Evolutionary conservation across 768 basidiomycete genomes (phyloP).

Genomic region (Trametes meyenii): DNA sequence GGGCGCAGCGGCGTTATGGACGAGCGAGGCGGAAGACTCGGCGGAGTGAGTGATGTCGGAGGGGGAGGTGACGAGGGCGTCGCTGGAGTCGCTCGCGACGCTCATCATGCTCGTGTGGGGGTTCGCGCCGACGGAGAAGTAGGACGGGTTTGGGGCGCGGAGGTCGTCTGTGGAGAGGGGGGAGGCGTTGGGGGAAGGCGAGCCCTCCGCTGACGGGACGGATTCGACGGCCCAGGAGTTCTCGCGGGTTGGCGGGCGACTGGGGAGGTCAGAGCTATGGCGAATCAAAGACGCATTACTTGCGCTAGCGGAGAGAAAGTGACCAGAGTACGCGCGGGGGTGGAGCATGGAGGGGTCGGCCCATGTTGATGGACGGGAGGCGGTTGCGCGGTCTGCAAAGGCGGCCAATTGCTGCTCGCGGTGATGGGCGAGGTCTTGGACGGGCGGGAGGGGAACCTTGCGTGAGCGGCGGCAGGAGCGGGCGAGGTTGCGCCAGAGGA

Average conservation of each 20-base stretch:
- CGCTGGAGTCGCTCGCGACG: constrained; percentile 9
- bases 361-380: constrained; percentile 27
- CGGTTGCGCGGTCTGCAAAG: constrained; percentile 34
- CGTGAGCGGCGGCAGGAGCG: constrained; percentile 35
- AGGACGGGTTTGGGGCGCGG: constrained; percentile 26
- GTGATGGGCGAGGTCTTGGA: constrained; percentile 66
- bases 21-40: constrained; percentile 24
- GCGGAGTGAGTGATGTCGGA: constrained; percentile 22
- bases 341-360: constrained; percentile 26
- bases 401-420: constrained; percentile 54
- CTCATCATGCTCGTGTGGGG: constrained; percentile 26
- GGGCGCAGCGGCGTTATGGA: constrained; percentile 19
- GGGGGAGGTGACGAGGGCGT: constrained; percentile 19
- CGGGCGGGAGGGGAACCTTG: constrained; percentile 59
- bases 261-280: constrained; percentile 10
- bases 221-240: constrained; percentile 27
- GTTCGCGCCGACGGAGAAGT: constrained; percentile 19
- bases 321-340: constrained; percentile 10
- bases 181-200: constrained; percentile 13
- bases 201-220: constrained; percentile 24
- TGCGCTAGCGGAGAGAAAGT: constrained; percentile 19
- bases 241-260: constrained; percentile 19
- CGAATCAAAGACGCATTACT: constrained; percentile 30
- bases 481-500: constrained; percentile 43
- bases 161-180: constrained; percentile 19